phyloP scores from a whole-genome alignment of 2,329 filamentous ascomycete species.

The Penicillium capsulatum region DNA sequence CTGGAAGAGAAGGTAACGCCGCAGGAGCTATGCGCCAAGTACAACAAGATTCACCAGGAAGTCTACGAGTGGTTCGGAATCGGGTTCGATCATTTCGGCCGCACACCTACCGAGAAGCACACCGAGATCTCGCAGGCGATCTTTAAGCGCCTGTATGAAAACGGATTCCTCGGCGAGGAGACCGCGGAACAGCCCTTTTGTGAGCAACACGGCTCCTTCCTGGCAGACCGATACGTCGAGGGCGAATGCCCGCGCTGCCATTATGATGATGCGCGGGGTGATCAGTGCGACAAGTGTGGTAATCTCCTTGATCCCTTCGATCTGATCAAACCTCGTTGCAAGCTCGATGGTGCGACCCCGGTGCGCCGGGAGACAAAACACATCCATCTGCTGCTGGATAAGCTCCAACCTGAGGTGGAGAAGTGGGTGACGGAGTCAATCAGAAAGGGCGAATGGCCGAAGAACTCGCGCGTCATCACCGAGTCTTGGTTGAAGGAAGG shows the following conservation, averaged over 20 bases:
- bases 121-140: conserved; percentile 91
- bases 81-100: conserved; percentile 89
- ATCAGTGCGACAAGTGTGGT: conserved; percentile 73
- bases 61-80: conserved; percentile 98
- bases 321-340: conserved; percentile 82
- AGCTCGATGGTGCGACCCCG: conserved; percentile 79
- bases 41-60: conserved; percentile 81
- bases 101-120: conserved; percentile 83
- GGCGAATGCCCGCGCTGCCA: conserved; percentile 49
- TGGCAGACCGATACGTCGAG: conserved; percentile 69
- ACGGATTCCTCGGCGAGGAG: conserved; percentile 81
- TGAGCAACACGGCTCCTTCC: conserved; percentile 58
- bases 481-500: conserved; percentile 62
- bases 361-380: conserved; percentile 81
- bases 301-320: conserved; percentile 67
- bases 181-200: conserved; percentile 89
- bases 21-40: conserved; percentile 83
- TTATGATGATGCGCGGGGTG: conserved; percentile 66
- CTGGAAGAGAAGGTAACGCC: conserved; percentile 81
- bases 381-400: conserved; percentile 81
- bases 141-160: conserved; percentile 80
- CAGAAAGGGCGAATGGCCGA: conserved; percentile 58
- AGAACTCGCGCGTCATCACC: conserved; percentile 44
- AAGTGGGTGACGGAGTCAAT: conserved; percentile 72
- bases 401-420: conserved; percentile 70